Evolutionary conservation across 2,329 filamentous ascomycete genomes (phyloP), one percentile per base, ranked within the genome.

Genomic region (Beauveria brongniartii): DNA sequence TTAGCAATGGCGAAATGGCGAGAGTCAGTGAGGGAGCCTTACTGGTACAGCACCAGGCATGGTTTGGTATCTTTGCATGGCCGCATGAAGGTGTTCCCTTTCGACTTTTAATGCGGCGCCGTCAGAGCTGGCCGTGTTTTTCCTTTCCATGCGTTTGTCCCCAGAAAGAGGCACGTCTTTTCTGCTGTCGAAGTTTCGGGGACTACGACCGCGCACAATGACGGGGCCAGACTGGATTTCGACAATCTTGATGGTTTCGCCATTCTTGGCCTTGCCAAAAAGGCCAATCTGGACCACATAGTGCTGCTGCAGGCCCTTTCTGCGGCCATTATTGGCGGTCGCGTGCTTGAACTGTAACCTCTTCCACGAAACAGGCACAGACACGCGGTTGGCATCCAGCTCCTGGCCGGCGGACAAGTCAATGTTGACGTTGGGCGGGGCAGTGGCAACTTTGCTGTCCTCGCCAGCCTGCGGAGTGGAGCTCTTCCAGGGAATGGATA

Each of bases 401-500:
- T 78, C 91, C 77, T 85, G 83, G 22, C 82, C 84, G 30, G 78
- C 75, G 55, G 74, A 72, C 5, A 86, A 70, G 66, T 87, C 84
- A 28, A 88, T 70, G 0, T 79, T 73, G 50, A 84, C 76, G 59
- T 78, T 78, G 0, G 82, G 79, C 41, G 85, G 85, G 3, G 82
- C 75, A 12, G 77, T 70, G 3, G 72, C 77, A 3, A 76, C 74
- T 66, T 80, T 84, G 61, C 73, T 71, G 64, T 80, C 82, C 67
- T 83, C 80, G 20, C 73, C 72, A 2, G 77, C 69, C 68, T 82
- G 72, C 70, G 87, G 67, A 75, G 86, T 69, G 77, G 88, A 69
- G 82, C 79, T 95, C 77, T 97, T 97, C 92, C 93, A 97, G 0
- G 93, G 93, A 53, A 97, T 94, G 0, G 89, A 94, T 62, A 97